Base-by-base conservation (phyloP, 192 early-diverging fungal genomes). In the Coemansia sp. region DNA sequence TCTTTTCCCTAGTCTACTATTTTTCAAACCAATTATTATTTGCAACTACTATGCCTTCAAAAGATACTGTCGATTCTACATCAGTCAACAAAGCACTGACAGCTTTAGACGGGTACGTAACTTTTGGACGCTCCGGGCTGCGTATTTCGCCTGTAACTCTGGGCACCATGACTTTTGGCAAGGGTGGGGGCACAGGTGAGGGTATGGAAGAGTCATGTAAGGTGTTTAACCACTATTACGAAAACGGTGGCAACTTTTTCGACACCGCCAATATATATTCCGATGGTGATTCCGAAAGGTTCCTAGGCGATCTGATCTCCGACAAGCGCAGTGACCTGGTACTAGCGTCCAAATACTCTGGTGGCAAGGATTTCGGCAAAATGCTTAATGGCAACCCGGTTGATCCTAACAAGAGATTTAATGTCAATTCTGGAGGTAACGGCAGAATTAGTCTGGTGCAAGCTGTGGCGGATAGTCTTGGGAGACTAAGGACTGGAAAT, bases 281-380 rank as follows among this genome's bases (percentile, higher is more conserved):
- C 3, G 67, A 71, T 36, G 83, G 76, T 29, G 63, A 66, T 14
- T 70, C 66, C 32, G 88, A 89, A 61, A 18, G 60, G 2, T 84
- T 87, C 66, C 59, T 89, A 30, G 87, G 88, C 18, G 76, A 85
- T 38, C 87, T 83, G 36, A 63, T 89, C 11, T 38, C 67, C 0
- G 63, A 77, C 52, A 84, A 85, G 33, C 78, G 87, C 45, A 83
- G 83, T 48, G 68, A 85, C 28, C 73, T 89, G 25, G 86, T 87
- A 4, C 48, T 89, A 33, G 86, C 87, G 0, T 87, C 87, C 55
- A 89, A 89, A 60, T 80, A 80, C 62, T 50, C 73, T 1, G 63
- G 11, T 28, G 29, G 54, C 54, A 22, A 12, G 12, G 11, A 56
- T 5, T 14, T 56, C 7, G 54, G 20, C 29, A 29, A 56, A 29